phyloP scores from a whole-genome alignment of 129 eudicot genomes.

The Silybum marianum region DNA sequence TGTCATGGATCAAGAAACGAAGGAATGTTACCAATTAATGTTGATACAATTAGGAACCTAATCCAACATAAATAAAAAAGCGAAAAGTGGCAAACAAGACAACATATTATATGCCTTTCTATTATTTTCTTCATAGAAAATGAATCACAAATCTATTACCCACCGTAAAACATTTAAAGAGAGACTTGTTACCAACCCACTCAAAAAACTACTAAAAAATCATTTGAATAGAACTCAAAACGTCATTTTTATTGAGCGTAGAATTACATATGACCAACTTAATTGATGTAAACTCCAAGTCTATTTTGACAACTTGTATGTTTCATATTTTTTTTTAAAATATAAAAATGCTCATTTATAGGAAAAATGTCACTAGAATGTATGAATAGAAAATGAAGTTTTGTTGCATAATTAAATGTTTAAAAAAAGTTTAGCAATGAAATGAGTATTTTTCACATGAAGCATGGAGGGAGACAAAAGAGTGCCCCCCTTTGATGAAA shows the following conservation, averaged over 20 bases:
- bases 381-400: neutral
- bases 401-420: constrained; percentile 3
- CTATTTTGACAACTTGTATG: neutral
- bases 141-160: neutral
- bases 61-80: neutral
- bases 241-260: neutral
- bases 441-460: too few species aligned
- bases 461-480: too few species aligned
- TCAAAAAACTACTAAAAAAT: neutral
- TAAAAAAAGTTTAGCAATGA: neutral
- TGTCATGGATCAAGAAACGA: neutral
- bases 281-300: neutral
- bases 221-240: neutral
- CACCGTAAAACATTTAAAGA: neutral
- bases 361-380: too few species aligned
- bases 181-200: neutral
- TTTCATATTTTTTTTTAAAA: neutral
- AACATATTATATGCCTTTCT: neutral
- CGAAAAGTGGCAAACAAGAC: neutral
- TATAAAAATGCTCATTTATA: neutral
- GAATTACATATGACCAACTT: neutral
- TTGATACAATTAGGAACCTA: neutral
- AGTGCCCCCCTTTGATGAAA: constrained; percentile 8
- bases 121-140: neutral
- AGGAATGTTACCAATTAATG: neutral